These are phyloP conservation scores for Phytophthora pini DNA, from an alignment of 352 stramenopile genomes.

Conservation along the genomic window DNA sequence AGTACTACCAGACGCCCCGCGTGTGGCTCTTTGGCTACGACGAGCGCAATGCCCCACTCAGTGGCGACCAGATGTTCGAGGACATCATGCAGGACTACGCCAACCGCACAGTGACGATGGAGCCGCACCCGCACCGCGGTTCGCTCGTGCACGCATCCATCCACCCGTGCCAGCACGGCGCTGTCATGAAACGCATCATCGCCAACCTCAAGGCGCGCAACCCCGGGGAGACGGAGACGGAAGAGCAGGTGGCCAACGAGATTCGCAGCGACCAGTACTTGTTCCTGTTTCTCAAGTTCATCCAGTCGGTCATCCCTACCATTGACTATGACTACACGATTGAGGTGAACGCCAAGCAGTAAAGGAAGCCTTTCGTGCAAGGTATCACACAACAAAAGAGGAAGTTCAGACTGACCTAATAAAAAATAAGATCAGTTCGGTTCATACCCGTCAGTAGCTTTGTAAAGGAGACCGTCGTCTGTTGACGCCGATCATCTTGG, in stretches of 20 bases:
- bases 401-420: background rate
- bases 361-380: constrained; percentile 5
- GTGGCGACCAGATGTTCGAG: constrained; percentile 96
- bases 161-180: constrained; percentile 98
- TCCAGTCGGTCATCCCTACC: constrained; percentile 98
- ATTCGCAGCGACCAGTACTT: constrained; percentile 97
- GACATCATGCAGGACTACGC: constrained; percentile 99
- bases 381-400: too few species aligned
- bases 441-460: too few species aligned
- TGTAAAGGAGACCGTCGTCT: too few species aligned
- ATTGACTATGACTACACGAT: constrained; percentile 99
- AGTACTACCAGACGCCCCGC: constrained; percentile 99
- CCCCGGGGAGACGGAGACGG: constrained; percentile 32
- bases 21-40: constrained; percentile 98
- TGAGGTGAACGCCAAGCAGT: constrained; percentile 91
- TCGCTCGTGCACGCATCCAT: constrained; percentile 94
- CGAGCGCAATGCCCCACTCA: constrained; percentile 89
- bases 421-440: too few species aligned
- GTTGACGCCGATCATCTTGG: too few species aligned
- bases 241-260: constrained; percentile 40
- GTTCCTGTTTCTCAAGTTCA: constrained; percentile 99
- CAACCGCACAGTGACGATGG: constrained; percentile 99
- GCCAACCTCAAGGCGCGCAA: constrained; percentile 89
- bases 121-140: constrained; percentile 95
- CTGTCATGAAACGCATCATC: constrained; percentile 99